Percentiles rank a stretch among this genome's conserved stretches.
Evolutionary conservation across 176 grass and related monocot genomes (phyloP).

Genomic region (Eleusine coracana): DNA sequence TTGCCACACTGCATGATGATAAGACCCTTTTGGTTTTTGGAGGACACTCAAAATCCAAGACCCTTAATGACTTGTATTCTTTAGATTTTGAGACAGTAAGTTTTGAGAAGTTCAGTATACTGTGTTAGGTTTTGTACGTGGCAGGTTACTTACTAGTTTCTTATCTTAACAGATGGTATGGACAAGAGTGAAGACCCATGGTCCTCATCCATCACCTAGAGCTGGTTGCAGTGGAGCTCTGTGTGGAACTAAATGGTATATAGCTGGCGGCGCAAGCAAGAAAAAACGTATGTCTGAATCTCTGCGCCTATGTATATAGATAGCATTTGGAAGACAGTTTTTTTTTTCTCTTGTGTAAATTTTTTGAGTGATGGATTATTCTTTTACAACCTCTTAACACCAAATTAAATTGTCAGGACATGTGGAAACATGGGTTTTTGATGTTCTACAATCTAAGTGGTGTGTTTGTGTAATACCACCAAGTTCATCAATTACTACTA

Average conservation of each 20-base stretch:
- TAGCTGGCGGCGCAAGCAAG: constrained; percentile 92
- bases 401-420: constrained; percentile 44
- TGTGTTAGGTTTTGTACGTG: neutral
- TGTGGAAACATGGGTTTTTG: constrained; percentile 73
- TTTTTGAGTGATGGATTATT: neutral
- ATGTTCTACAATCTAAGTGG: constrained; percentile 80
- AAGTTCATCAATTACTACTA: constrained; percentile 75
- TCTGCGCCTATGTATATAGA: constrained; percentile 12
- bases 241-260: constrained; percentile 98
- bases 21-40: constrained; percentile 83
- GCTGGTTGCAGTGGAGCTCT: constrained; percentile 87
- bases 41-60: constrained; percentile 95
- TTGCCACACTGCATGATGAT: constrained; percentile 82
- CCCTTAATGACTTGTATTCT: constrained; percentile 88
- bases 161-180: constrained; percentile 83
- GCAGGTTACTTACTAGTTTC: constrained; percentile 2
- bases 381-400: constrained; percentile 40
- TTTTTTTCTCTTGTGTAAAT: constrained; percentile 7
- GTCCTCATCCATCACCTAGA: constrained; percentile 77
- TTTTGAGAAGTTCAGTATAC: constrained; percentile 20
- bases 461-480: constrained; percentile 60
- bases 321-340: constrained; percentile 24
- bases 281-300: constrained; percentile 69
- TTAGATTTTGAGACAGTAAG: constrained; percentile 98
- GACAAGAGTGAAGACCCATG: constrained; percentile 84